Evolutionary conservation across 129 eudicot genomes (phyloP).

Genomic region (Chrysanthemum seticuspe): DNA sequence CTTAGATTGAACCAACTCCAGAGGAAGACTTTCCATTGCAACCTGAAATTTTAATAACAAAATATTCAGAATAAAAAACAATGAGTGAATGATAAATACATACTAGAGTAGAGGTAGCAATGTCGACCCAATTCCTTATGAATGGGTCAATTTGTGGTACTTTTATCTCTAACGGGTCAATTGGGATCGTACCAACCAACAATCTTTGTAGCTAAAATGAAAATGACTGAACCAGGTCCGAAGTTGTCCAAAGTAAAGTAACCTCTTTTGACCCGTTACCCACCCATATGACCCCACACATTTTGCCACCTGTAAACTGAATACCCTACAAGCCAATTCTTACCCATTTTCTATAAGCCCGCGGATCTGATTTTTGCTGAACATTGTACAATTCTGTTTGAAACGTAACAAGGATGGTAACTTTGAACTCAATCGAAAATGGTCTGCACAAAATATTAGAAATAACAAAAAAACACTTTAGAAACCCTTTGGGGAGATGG

Average conservation of each 20-base stretch:
- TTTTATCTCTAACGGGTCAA: no score
- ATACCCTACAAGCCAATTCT: conserved; percentile 11
- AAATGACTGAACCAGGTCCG: no score
- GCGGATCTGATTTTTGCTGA: conserved; percentile 62
- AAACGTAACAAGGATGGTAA: conserved; percentile 58
- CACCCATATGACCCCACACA: no score
- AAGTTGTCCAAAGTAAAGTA: no score
- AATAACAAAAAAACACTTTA: conserved; percentile 3
- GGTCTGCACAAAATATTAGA: conserved; percentile 45
- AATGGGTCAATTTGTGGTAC: no score
- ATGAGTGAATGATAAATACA: background rate
- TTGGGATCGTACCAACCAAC: no score
- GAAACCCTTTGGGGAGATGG: background rate
- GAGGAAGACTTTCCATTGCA: conserved; percentile 77
- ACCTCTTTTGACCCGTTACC: no score
- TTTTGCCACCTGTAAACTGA: no score
- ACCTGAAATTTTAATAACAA: conserved; percentile 33
- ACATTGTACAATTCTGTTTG: conserved; percentile 54
- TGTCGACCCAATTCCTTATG: no score
- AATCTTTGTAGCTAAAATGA: no score
- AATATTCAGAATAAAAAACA: background rate
- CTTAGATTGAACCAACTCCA: conserved; percentile 60
- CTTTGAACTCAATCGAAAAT: conserved; percentile 78
- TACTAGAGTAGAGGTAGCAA: no score
- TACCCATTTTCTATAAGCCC: conserved; percentile 68